A percentile compares a stretch with the other conserved stretches of the same genome.
Conservation (phyloP, 75 land plant genomes). For the Picea glauca region DNA sequence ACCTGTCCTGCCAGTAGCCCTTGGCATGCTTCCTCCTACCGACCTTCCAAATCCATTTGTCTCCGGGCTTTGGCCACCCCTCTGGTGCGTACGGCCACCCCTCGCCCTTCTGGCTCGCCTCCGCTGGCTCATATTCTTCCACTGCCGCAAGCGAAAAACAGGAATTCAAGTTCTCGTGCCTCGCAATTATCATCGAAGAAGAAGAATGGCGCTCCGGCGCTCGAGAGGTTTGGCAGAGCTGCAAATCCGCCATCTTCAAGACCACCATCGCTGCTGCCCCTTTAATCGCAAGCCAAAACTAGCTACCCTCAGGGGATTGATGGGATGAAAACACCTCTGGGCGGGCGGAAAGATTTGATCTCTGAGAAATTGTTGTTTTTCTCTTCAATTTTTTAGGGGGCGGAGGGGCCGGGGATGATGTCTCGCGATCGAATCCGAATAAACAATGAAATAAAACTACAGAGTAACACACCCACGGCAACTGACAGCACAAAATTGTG, state of each 20-base stretch:
- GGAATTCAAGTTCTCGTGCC: background rate
- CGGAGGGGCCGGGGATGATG: too few relatives aligned
- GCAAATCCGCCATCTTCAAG: background rate
- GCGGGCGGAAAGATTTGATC: background rate
- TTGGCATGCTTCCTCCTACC: slow-evolving; percentile 34
- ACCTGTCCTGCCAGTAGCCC: slow-evolving; percentile 52
- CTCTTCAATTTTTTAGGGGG: background rate
- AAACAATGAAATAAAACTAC: too few relatives aligned
- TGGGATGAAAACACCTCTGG: background rate
- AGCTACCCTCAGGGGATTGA: too few relatives aligned
- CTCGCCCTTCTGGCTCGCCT: slow-evolving; percentile 31
- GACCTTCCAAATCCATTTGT: slow-evolving; percentile 71
- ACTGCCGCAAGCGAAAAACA: background rate
- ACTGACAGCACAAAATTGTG: too few relatives aligned
- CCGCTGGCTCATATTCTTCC: slow-evolving; percentile 17
- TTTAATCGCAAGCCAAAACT: background rate
- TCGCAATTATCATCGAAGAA: background rate
- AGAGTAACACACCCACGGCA: too few relatives aligned
- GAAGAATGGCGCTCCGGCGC: background rate
- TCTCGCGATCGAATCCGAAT: too few relatives aligned
- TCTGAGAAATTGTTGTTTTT: background rate
- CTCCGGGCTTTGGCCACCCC: slow-evolving; percentile 67
- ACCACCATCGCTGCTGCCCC: background rate
- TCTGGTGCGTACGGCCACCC: slow-evolving; percentile 78
- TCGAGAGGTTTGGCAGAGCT: background rate